phyloP scores from a whole-genome alignment of 2,329 filamentous ascomycete genomes.

The Hymenoscyphus infarciens region DNA sequence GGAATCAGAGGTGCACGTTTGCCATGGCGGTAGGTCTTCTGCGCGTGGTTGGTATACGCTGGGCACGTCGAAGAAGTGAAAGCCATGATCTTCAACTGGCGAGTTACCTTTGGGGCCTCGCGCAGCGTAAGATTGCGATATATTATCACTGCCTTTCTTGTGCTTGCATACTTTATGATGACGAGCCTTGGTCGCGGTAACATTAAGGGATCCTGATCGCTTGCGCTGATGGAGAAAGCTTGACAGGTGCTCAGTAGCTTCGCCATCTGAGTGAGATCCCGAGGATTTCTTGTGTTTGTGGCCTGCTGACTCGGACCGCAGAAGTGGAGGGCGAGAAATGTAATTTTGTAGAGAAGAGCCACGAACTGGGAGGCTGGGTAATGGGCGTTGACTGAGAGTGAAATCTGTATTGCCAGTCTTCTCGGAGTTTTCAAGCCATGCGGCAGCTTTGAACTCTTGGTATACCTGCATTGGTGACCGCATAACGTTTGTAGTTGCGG shows the following conservation, averaged over 20 bases:
- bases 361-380: background rate
- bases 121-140: background rate
- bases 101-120: background rate
- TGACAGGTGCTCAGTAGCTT: background rate
- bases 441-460: background rate
- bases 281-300: background rate
- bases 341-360: background rate
- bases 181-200: background rate
- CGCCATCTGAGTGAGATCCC: background rate
- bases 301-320: background rate
- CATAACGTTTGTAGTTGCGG: background rate
- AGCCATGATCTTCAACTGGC: background rate
- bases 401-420: background rate
- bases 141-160: background rate
- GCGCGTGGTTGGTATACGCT: background rate
- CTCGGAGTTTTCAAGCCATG: background rate
- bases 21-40: background rate
- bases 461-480: conserved; percentile 1
- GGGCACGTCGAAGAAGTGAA: background rate
- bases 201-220: background rate
- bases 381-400: background rate
- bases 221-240: background rate
- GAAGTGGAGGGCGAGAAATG: background rate
- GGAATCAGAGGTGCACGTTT: background rate
- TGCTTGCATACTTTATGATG: background rate